Conservation (phyloP, 176 grass and related monocot genomes). For the Echinochloa phyllopogon region DNA sequence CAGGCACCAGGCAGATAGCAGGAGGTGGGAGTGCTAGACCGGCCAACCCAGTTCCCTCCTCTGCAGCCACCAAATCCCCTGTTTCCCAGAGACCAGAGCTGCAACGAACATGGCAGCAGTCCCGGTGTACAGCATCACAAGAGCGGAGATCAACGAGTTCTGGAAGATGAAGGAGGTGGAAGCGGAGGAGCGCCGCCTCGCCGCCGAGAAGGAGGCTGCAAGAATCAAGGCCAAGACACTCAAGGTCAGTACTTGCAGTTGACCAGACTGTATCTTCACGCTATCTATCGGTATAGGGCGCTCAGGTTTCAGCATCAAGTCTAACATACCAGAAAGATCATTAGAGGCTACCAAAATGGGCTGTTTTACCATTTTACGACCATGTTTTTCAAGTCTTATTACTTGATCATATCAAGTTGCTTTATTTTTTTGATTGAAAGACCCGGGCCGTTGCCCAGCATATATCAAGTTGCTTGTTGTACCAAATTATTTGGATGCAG, state of each 20-base stretch:
- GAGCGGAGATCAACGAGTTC: slow-evolving; percentile 67
- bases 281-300: not conserved
- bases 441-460: too few species aligned
- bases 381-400: slow-evolving; percentile 2
- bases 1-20: not conserved
- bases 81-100: not conserved
- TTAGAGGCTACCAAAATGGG: not conserved
- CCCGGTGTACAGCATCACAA: slow-evolving; percentile 68
- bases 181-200: slow-evolving; percentile 68
- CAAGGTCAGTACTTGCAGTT: slow-evolving; percentile 50
- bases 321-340: not conserved
- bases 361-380: not conserved
- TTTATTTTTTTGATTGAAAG: too few species aligned
- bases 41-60: not conserved
- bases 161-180: slow-evolving; percentile 77
- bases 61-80: not conserved
- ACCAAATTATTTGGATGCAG: slow-evolving; percentile 40
- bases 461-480: too few species aligned
- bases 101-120: slow-evolving; percentile 36
- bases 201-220: slow-evolving; percentile 74
- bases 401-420: too few species aligned
- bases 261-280: not conserved
- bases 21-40: not conserved
- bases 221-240: slow-evolving; percentile 69
- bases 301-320: not conserved